A percentile compares a stretch with the other conserved stretches of the same genome.
These are phyloP conservation scores for Brasilioporus rufonigricans DNA, from an alignment of 768 basidiomycete genomes.

Conservation along the genomic window DNA sequence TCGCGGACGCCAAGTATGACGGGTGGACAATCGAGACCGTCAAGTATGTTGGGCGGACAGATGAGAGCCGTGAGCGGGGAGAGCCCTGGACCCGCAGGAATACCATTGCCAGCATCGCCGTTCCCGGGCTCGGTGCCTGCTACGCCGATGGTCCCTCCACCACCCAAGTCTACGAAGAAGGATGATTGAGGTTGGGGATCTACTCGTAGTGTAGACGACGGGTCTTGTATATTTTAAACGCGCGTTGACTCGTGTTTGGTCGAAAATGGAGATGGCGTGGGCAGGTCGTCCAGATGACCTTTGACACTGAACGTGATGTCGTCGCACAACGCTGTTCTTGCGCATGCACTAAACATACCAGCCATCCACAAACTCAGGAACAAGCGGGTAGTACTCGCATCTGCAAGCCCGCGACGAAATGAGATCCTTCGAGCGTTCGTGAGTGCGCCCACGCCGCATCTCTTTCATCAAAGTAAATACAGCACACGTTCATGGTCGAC, in stretches of 20 bases:
- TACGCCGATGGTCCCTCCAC: constrained; percentile 19
- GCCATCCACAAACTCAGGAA: constrained; percentile 63
- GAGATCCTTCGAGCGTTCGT: constrained; percentile 82
- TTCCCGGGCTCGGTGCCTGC: constrained; percentile 16
- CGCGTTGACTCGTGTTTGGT: not conserved
- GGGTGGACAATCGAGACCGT: constrained; percentile 19
- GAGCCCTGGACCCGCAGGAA: constrained; percentile 6
- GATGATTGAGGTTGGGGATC: constrained; percentile 19
- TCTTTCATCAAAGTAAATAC: too few relatives aligned
- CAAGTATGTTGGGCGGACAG: constrained; percentile 22
- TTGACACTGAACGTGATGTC: not conserved
- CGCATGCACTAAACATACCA: constrained; percentile 62
- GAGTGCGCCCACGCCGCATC: constrained; percentile 22
- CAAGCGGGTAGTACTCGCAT: constrained; percentile 83
- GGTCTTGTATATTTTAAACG: not conserved
- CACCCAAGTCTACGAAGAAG: constrained; percentile 22
- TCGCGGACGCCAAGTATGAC: too few relatives aligned
- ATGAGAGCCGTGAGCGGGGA: constrained; percentile 17
- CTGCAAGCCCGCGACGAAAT: constrained; percentile 79
- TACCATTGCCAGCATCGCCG: constrained; percentile 24
- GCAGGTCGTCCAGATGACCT: not conserved
- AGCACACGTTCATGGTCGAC: too few relatives aligned
- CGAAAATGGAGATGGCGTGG: not conserved
- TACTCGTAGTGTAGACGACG: not conserved
- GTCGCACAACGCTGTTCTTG: constrained; percentile 50